A percentile compares a stretch with the other conserved stretches of the same genome.
phyloP scores from a whole-genome alignment of 352 stramenopile genomes.

The Globisporangium splendens region DNA sequence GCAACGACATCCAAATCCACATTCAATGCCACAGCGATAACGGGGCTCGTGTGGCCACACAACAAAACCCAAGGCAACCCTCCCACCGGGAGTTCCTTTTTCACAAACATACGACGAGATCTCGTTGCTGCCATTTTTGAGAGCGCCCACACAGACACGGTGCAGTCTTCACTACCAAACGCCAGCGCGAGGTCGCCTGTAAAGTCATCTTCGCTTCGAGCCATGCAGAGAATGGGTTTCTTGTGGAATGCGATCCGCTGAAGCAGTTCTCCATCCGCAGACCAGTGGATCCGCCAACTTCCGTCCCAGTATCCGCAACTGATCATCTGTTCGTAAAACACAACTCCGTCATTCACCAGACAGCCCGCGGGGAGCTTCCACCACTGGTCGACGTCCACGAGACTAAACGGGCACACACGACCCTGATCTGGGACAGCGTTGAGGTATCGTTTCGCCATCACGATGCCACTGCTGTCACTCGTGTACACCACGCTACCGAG shows the following conservation, averaged over 20 bases:
- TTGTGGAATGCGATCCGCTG: conserved; percentile 88
- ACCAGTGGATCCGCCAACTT: conserved; percentile 87
- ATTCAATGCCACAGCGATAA: conserved; percentile 77
- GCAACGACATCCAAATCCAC: conserved; percentile 82
- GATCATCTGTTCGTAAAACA: conserved; percentile 90
- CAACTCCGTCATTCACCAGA: conserved; percentile 69
- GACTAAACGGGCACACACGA: conserved; percentile 69
- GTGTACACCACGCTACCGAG: conserved; percentile 80
- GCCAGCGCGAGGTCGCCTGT: conserved; percentile 79
- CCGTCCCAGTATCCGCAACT: conserved; percentile 87
- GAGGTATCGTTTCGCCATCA: conserved; percentile 75
- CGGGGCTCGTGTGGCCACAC: conserved; percentile 70
- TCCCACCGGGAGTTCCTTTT: conserved; percentile 80
- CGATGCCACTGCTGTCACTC: conserved; percentile 67
- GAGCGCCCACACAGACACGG: conserved; percentile 80
- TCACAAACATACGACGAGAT: conserved; percentile 80
- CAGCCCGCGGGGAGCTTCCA: conserved; percentile 78
- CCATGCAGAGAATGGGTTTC: conserved; percentile 84
- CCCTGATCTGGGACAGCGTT: conserved; percentile 65
- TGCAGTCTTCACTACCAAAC: conserved; percentile 85
- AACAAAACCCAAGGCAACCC: conserved; percentile 78
- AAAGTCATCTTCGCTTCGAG: conserved; percentile 81
- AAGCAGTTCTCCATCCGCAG: conserved; percentile 75
- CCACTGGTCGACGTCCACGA: conserved; percentile 84
- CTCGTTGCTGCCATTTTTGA: conserved; percentile 77